Evolutionary conservation across 345 rosid species (phyloP).

Genomic region (Melastoma malabathricum): DNA sequence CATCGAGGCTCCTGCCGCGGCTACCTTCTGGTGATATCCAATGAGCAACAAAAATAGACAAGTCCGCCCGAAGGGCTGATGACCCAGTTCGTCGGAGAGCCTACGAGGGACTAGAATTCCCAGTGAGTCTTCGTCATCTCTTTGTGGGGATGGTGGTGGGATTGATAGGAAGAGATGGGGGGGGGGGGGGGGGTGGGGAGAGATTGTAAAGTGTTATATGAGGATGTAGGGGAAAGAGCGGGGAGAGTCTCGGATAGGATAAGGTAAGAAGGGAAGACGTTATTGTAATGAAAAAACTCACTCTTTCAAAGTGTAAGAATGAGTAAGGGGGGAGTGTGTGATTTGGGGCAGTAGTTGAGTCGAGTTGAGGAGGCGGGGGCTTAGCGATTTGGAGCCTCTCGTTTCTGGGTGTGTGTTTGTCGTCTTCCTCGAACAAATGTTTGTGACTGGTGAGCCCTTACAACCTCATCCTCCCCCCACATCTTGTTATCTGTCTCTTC

Average conservation of each 20-base stretch:
- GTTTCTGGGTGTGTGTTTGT: constrained; percentile 1
- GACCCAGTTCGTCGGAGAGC: too few species aligned
- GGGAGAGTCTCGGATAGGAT: constrained; percentile 10
- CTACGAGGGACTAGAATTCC: too few species aligned
- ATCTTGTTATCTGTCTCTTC: too few species aligned
- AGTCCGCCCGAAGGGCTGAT: constrained; percentile 5
- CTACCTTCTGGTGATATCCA: not conserved
- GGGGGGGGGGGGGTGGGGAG: constrained; percentile 1
- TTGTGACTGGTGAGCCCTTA: too few species aligned
- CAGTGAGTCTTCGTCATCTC: not conserved
- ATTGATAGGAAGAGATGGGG: not conserved
- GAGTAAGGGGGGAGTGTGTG: not conserved
- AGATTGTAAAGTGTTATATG: not conserved
- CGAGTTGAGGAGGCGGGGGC: not conserved
- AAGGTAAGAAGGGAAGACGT: constrained; percentile 9
- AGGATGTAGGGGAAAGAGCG: not conserved
- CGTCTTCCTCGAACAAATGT: too few species aligned
- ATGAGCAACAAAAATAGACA: too few species aligned
- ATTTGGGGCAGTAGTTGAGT: too few species aligned
- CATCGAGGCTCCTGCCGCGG: not conserved
- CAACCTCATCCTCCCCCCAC: too few species aligned
- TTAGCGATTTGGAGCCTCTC: constrained; percentile 11
- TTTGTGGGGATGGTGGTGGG: not conserved
- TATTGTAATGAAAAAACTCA: constrained; percentile 1
- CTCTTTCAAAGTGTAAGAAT: not conserved